Evolutionary conservation across 805 yeast species (phyloP).

Genomic region (Yarrowia sp.): DNA sequence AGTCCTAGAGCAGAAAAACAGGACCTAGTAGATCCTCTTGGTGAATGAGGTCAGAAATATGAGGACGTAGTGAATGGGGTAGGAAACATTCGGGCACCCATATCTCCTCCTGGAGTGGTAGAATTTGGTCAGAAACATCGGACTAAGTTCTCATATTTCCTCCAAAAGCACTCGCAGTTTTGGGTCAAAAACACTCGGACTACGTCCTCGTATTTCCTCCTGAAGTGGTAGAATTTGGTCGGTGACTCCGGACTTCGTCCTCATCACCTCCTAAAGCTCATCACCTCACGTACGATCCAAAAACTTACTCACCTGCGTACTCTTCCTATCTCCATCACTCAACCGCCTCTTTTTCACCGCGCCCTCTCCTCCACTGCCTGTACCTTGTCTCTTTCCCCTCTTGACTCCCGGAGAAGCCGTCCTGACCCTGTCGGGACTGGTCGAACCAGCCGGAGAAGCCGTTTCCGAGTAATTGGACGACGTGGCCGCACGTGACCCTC

Average conservation of each 20-base stretch:
- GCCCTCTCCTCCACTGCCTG: constrained; percentile 2
- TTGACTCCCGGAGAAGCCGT: constrained; percentile 25
- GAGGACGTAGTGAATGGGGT: too few relatives aligned
- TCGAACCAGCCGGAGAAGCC: constrained; percentile 12
- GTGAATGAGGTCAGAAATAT: too few relatives aligned
- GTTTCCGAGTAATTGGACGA: constrained; percentile 30
- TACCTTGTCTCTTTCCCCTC: constrained; percentile 13
- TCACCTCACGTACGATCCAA: constrained; percentile 4
- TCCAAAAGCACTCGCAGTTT: background rate
- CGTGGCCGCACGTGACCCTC: constrained; percentile 31
- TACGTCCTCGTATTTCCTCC: background rate
- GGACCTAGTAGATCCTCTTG: too few relatives aligned
- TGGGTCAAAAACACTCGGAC: background rate
- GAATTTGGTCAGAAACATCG: too few relatives aligned
- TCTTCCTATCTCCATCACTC: constrained; percentile 27
- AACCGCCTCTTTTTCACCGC: constrained; percentile 19
- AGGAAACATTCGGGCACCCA: too few relatives aligned
- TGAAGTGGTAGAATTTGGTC: background rate
- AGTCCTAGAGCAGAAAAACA: too few relatives aligned
- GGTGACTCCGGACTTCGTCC: constrained; percentile 6
- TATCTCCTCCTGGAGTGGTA: too few relatives aligned
- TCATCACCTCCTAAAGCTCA: constrained; percentile 24
- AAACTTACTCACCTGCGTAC: constrained; percentile 35
- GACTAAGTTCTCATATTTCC: background rate
- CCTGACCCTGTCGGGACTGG: constrained; percentile 20